phyloP scores from a whole-genome alignment of 192 early-diverging fungal genomes.

The Backusella liffmaniae region DNA sequence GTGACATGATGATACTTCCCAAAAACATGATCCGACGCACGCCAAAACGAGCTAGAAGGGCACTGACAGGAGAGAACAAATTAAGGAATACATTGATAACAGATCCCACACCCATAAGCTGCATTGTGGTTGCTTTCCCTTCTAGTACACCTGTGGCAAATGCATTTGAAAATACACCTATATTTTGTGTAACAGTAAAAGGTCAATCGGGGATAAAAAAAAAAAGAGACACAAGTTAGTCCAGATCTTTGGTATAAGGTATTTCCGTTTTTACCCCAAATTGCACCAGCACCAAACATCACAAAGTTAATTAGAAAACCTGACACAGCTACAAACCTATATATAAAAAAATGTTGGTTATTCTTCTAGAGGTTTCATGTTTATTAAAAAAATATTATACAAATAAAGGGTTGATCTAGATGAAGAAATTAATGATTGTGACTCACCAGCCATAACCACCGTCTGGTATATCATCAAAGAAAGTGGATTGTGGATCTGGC shows the following conservation, averaged over 20 bases:
- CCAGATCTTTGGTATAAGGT: background rate
- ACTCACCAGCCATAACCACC: slow-evolving; percentile 20
- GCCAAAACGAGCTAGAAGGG: slow-evolving; percentile 11
- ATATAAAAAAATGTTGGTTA: background rate
- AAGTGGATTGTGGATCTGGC: background rate
- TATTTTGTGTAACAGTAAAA: background rate
- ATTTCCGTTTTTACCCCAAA: slow-evolving; percentile 8
- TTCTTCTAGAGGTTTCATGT: background rate
- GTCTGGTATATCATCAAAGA: slow-evolving; percentile 10
- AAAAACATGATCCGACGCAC: slow-evolving; percentile 9
- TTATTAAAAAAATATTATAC: background rate
- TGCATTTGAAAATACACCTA: slow-evolving; percentile 28
- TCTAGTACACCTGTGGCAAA: background rate
- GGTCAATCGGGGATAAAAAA: background rate
- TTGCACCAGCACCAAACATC: slow-evolving; percentile 13
- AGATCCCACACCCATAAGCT: slow-evolving; percentile 24
- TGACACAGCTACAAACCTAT: background rate
- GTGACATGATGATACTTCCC: slow-evolving; percentile 17
- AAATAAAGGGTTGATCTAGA: background rate
- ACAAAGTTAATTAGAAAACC: slow-evolving; percentile 17
- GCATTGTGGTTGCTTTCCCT: slow-evolving; percentile 13
- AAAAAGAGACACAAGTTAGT: background rate
- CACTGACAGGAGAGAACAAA: slow-evolving; percentile 10
- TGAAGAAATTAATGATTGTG: background rate
- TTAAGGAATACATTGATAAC: slow-evolving; percentile 13